These are phyloP conservation scores for Sclerotinia borealis DNA, from an alignment of 2,329 filamentous ascomycete genomes.

Conservation along the genomic window DNA sequence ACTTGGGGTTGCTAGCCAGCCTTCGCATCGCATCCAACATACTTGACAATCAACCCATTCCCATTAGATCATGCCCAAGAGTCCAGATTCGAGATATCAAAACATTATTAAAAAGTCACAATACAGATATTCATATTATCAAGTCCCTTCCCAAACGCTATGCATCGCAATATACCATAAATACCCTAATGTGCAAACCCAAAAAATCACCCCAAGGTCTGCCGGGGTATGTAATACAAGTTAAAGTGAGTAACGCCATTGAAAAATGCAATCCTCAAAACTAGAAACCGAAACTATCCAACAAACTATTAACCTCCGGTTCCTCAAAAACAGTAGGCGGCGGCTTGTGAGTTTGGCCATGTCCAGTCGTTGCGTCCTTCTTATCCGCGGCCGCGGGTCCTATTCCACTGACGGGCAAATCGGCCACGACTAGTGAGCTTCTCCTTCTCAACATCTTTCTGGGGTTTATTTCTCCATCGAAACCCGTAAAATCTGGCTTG, in stretches of 20 bases:
- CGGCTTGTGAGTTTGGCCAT: slow-evolving; percentile 39
- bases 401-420: slow-evolving; percentile 48
- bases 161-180: not conserved
- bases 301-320: slow-evolving; percentile 79
- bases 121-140: not conserved
- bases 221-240: not conserved
- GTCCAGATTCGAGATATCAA: not conserved
- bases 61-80: not conserved
- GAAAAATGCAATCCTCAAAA: not conserved
- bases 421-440: slow-evolving; percentile 74
- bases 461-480: slow-evolving; percentile 26
- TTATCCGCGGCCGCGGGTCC: slow-evolving; percentile 32
- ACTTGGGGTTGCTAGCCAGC: not conserved
- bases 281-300: slow-evolving; percentile 91
- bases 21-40: not conserved
- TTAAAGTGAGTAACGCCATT: not conserved
- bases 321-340: slow-evolving; percentile 80
- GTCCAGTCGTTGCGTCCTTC: slow-evolving; percentile 25
- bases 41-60: not conserved
- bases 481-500: slow-evolving; percentile 39
- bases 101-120: not conserved
- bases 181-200: not conserved
- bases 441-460: slow-evolving; percentile 63
- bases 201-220: not conserved
- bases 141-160: not conserved